phyloP scores from a whole-genome alignment of 768 basidiomycete species.

The Daedaleopsis nitida region DNA sequence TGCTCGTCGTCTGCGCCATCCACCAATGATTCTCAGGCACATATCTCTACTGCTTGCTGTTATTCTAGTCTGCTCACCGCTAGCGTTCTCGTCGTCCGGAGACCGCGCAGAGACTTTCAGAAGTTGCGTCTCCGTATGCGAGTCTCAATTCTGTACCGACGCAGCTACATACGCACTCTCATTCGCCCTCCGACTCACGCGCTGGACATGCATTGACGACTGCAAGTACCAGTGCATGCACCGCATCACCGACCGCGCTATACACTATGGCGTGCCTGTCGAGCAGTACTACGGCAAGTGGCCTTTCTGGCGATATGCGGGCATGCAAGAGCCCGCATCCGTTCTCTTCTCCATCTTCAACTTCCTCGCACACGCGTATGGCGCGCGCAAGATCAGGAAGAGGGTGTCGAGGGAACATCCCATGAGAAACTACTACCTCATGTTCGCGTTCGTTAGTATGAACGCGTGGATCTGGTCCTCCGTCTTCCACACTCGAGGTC shows the following conservation, averaged over 20 bases:
- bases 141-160: slow-evolving; percentile 29
- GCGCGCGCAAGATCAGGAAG: slow-evolving; percentile 49
- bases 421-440: slow-evolving; percentile 66
- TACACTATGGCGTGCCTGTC: slow-evolving; percentile 42
- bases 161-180: slow-evolving; percentile 35
- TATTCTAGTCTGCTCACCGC: neutral
- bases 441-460: slow-evolving; percentile 69
- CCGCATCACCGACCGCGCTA: slow-evolving; percentile 60
- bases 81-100: slow-evolving; percentile 38
- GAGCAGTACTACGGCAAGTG: slow-evolving; percentile 96
- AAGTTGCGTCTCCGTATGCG: slow-evolving; percentile 39
- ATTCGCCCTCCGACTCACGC: slow-evolving; percentile 61
- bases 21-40: neutral
- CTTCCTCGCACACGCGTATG: slow-evolving; percentile 70
- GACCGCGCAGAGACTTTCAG: slow-evolving; percentile 35
- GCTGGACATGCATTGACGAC: slow-evolving; percentile 88
- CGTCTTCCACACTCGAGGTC: slow-evolving; percentile 92
- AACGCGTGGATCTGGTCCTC: slow-evolving; percentile 94
- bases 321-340: slow-evolving; percentile 93
- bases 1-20: neutral
- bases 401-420: slow-evolving; percentile 60
- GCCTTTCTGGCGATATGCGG: slow-evolving; percentile 89
- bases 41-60: neutral
- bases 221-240: slow-evolving; percentile 94
- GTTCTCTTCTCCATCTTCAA: slow-evolving; percentile 91